Evolutionary conservation across 176 grass and related monocot species (phyloP).

Genomic region (Oryza officinalis): DNA sequence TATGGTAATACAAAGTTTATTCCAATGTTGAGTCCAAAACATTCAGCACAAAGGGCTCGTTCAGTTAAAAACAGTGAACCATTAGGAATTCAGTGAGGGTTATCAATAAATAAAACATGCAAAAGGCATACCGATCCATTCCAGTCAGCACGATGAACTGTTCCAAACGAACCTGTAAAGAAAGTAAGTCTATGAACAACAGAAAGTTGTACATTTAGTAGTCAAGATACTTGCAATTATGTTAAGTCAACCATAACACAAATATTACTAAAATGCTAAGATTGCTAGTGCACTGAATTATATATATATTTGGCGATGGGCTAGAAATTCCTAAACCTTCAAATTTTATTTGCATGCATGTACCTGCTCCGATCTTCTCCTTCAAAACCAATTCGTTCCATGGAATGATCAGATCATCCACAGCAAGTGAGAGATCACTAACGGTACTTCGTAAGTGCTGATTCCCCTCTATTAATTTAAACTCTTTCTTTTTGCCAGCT

Average conservation of each 20-base stretch:
- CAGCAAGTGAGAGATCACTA: slow-evolving; percentile 64
- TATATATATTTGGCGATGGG: background rate
- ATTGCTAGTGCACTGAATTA: slow-evolving; percentile 3
- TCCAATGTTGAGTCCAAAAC: slow-evolving; percentile 13
- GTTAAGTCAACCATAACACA: slow-evolving; percentile 9
- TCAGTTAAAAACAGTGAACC: slow-evolving; percentile 15
- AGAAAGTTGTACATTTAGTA: slow-evolving; percentile 1
- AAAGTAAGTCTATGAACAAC: slow-evolving; percentile 9
- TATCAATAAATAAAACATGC: slow-evolving; percentile 32
- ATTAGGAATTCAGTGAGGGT: background rate
- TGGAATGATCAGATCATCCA: slow-evolving; percentile 78
- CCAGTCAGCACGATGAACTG: slow-evolving; percentile 98
- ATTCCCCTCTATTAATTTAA: slow-evolving; percentile 53
- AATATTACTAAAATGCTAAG: slow-evolving; percentile 11
- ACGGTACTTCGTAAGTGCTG: slow-evolving; percentile 40
- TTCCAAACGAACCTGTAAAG: slow-evolving; percentile 97
- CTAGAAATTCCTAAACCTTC: slow-evolving; percentile 7
- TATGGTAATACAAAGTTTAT: slow-evolving; percentile 37
- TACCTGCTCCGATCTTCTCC: slow-evolving; percentile 99
- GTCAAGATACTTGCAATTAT: slow-evolving; percentile 8
- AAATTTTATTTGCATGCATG: background rate
- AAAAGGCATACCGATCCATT: slow-evolving; percentile 89
- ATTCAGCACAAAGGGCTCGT: background rate
- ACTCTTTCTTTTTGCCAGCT: slow-evolving; percentile 66
- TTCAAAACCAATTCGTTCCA: slow-evolving; percentile 90